Conservation (phyloP, 202 grass and related monocot species). For the Schoenoplectus triqueter region DNA sequence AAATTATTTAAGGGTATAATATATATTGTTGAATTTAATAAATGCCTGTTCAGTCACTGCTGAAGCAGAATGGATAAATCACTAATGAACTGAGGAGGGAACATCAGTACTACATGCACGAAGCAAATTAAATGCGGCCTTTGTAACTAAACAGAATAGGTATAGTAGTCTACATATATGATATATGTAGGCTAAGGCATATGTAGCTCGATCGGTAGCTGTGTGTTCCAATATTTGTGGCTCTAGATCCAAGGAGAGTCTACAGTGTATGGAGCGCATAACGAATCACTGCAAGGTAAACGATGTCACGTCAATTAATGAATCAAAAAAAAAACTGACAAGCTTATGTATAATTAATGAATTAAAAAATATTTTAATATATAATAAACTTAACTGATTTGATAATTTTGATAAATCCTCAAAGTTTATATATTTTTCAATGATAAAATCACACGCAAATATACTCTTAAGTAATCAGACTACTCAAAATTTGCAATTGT, state of each 20-base stretch:
- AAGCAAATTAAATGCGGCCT: slow-evolving; percentile 37
- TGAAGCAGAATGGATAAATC: slow-evolving; percentile 21
- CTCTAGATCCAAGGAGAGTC: slow-evolving; percentile 30
- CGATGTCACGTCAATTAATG: not conserved
- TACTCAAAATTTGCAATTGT: too few relatives aligned
- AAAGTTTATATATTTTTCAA: too few relatives aligned
- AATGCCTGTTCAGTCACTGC: not conserved
- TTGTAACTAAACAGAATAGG: slow-evolving; percentile 29
- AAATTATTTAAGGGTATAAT: not conserved
- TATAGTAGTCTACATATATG: slow-evolving; percentile 21
- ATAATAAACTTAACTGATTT: too few relatives aligned
- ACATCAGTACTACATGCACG: slow-evolving; percentile 25
- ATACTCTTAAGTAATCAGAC: too few relatives aligned
- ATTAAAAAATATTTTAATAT: not conserved
- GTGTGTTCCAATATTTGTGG: not conserved
- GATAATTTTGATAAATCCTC: too few relatives aligned
- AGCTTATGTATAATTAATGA: not conserved
- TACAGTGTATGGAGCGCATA: slow-evolving; percentile 12
- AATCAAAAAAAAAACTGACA: too few relatives aligned
- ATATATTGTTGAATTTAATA: slow-evolving; percentile 18
- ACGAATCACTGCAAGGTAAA: not conserved
- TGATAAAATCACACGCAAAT: too few relatives aligned
- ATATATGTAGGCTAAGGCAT: slow-evolving; percentile 11
- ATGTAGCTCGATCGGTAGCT: slow-evolving; percentile 18
- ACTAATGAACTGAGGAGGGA: not conserved